Evolutionary conservation across 108 stramenopile species (phyloP).

Genomic region (Asterionellopsis glacialis): DNA sequence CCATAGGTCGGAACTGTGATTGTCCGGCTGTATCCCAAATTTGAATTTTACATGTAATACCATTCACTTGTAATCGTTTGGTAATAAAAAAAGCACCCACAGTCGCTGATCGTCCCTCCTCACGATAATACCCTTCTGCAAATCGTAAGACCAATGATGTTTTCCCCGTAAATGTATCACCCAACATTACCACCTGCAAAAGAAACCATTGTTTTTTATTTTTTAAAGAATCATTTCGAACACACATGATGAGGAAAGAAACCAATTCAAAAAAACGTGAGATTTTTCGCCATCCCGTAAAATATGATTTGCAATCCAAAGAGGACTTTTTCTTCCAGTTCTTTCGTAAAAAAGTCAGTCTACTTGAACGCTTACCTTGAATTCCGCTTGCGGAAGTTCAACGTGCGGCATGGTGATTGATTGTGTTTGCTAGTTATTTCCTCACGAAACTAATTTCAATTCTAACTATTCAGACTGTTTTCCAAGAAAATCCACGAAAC

Average conservation of each 20-base stretch:
- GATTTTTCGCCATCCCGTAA: not conserved
- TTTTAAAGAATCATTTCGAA: not conserved
- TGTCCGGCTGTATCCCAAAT: slow-evolving; percentile 88
- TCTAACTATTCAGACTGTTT: too few species aligned
- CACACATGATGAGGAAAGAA: slow-evolving; percentile 1
- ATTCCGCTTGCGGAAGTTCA: slow-evolving; percentile 78
- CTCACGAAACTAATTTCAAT: too few species aligned
- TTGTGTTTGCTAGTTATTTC: too few species aligned
- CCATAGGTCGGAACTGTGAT: slow-evolving; percentile 48
- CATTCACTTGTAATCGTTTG: slow-evolving; percentile 56
- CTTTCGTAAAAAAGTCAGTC: too few species aligned
- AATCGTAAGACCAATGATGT: slow-evolving; percentile 79
- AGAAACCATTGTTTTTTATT: slow-evolving; percentile 1
- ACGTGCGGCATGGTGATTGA: slow-evolving; percentile 72
- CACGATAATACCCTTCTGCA: slow-evolving; percentile 77
- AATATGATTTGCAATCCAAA: not conserved
- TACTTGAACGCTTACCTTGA: slow-evolving; percentile 88
- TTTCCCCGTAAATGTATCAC: slow-evolving; percentile 79
- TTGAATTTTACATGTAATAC: slow-evolving; percentile 67
- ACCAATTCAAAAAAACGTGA: slow-evolving; percentile 2
- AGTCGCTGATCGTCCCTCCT: slow-evolving; percentile 47
- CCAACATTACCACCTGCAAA: slow-evolving; percentile 73
- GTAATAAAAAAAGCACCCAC: slow-evolving; percentile 77
- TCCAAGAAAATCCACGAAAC: too few species aligned
- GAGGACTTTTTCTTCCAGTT: too few species aligned